These are phyloP conservation scores for Dacryopinax primogenitus DNA, from an alignment of 768 basidiomycete species.

Conservation along the genomic window DNA sequence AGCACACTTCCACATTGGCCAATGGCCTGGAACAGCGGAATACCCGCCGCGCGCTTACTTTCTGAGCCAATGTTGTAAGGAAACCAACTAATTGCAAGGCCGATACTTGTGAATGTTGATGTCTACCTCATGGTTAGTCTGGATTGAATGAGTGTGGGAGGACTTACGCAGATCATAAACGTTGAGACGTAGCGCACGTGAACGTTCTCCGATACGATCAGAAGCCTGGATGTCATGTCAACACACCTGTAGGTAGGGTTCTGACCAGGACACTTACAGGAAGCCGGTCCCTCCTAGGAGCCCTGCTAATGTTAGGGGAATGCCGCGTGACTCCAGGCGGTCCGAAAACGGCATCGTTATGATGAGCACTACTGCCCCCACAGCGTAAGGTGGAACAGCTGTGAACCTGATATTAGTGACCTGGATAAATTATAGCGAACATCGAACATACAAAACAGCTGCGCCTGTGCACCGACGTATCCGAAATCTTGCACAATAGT, in stretches of 20 bases:
- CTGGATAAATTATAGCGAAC: background rate
- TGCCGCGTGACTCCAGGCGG: slow-evolving; percentile 48
- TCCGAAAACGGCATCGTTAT: slow-evolving; percentile 51
- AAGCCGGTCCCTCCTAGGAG: background rate
- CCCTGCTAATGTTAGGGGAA: slow-evolving; percentile 13
- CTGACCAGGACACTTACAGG: background rate
- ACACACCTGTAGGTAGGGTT: too few species aligned
- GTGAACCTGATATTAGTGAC: slow-evolving; percentile 36
- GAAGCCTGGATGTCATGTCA: slow-evolving; percentile 27
- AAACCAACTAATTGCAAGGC: slow-evolving; percentile 68
- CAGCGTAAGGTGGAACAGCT: slow-evolving; percentile 71
- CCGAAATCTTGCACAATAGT: slow-evolving; percentile 38
- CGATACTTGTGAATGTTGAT: slow-evolving; percentile 62
- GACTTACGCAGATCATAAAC: slow-evolving; percentile 41
- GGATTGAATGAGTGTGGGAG: too few species aligned
- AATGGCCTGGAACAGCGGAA: slow-evolving; percentile 67
- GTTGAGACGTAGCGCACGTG: slow-evolving; percentile 62
- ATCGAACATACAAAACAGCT: background rate
- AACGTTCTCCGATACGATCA: slow-evolving; percentile 43
- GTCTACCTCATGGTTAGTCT: too few species aligned
- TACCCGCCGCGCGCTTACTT: slow-evolving; percentile 61
- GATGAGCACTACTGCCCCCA: slow-evolving; percentile 51
- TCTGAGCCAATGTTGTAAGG: slow-evolving; percentile 32
- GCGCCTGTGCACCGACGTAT: background rate
- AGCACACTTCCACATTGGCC: slow-evolving; percentile 47